These are phyloP conservation scores for Serendipita sp. DNA, from an alignment of 768 basidiomycete species.

Conservation along the genomic window DNA sequence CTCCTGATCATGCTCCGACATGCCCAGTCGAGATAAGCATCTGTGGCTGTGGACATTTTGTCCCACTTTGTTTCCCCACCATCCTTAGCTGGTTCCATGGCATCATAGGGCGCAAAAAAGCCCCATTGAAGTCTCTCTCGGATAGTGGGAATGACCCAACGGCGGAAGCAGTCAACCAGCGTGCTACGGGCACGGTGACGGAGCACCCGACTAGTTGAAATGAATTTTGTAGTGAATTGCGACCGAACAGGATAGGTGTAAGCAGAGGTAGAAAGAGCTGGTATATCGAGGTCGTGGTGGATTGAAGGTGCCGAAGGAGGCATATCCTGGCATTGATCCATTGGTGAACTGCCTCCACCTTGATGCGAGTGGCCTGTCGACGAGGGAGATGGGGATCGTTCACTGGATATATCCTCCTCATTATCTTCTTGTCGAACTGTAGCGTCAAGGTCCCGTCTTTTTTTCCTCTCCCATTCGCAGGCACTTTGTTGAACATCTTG, in stretches of 20 bases:
- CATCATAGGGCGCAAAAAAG: background rate
- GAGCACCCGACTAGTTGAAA: background rate
- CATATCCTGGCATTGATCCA: background rate
- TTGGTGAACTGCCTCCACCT: background rate
- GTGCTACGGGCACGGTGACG: background rate
- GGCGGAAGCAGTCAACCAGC: background rate
- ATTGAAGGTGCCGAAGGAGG: background rate
- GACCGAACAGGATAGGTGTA: background rate
- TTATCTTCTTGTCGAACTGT: background rate
- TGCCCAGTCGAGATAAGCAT: background rate
- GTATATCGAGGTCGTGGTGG: background rate
- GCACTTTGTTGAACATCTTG: background rate
- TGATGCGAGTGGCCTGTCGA: background rate
- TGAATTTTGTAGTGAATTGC: background rate
- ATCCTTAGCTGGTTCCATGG: background rate
- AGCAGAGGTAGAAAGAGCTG: background rate
- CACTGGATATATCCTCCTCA: background rate
- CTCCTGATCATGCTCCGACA: background rate
- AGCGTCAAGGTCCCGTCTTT: background rate
- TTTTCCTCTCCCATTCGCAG: background rate
- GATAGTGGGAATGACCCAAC: background rate
- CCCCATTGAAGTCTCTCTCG: background rate
- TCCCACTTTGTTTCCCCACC: background rate
- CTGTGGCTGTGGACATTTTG: background rate
- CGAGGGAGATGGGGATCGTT: background rate